Conservation (phyloP, 345 rosid species). For the Aurinia saxatilis region DNA sequence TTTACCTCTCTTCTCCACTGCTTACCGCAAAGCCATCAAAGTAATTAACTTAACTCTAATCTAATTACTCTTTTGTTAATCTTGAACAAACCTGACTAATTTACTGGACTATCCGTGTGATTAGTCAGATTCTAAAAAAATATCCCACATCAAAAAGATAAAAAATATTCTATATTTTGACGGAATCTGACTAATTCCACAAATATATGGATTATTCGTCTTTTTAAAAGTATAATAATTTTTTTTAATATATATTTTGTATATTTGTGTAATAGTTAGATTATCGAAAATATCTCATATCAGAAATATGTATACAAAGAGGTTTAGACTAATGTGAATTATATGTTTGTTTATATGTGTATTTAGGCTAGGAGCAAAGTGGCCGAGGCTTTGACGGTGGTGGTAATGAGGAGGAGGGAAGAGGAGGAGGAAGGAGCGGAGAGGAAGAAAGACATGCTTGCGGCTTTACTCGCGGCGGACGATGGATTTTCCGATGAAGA, state of each 20-base stretch:
- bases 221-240: no score
- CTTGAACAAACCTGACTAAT: no score
- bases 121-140: no score
- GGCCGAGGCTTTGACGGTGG: slow-evolving; percentile 78
- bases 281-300: no score
- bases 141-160: no score
- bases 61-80: neutral
- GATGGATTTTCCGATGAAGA: slow-evolving; percentile 72
- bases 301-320: neutral
- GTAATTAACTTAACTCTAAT: slow-evolving; percentile 36
- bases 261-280: neutral
- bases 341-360: neutral
- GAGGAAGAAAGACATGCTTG: slow-evolving; percentile 69
- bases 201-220: no score
- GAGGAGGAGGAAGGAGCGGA: slow-evolving; percentile 34
- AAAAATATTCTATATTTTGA: no score
- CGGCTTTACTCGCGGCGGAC: slow-evolving; percentile 59
- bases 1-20: slow-evolving; percentile 69
- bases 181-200: no score
- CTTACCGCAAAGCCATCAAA: slow-evolving; percentile 78
- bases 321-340: neutral
- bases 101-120: no score
- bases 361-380: slow-evolving; percentile 87
- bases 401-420: slow-evolving; percentile 65
- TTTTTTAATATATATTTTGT: no score